Evolutionary conservation across 352 stramenopile species (phyloP).

Genomic region (Globisporangium acanthophoron): DNA sequence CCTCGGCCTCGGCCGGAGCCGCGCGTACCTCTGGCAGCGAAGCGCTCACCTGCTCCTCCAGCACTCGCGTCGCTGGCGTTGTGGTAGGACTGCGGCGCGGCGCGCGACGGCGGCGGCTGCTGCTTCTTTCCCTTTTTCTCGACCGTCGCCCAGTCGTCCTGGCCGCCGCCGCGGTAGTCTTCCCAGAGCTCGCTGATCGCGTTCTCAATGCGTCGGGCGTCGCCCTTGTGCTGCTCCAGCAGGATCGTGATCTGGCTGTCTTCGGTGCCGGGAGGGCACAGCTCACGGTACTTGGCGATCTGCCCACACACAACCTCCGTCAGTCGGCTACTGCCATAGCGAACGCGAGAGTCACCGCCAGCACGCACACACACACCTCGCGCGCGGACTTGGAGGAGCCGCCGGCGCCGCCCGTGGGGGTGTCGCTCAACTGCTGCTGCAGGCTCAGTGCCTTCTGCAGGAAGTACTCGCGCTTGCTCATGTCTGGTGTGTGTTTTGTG

Average conservation of each 20-base stretch:
- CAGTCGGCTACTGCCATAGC: too few relatives aligned
- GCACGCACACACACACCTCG: slow-evolving; percentile 35
- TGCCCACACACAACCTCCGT: slow-evolving; percentile 10
- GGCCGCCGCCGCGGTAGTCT: slow-evolving; percentile 52
- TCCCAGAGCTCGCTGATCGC: slow-evolving; percentile 84
- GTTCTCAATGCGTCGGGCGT: slow-evolving; percentile 63
- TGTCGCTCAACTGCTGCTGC: slow-evolving; percentile 66
- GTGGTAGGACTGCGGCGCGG: slow-evolving; percentile 25
- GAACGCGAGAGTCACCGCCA: background rate
- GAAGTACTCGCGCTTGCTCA: slow-evolving; percentile 83
- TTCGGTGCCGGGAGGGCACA: slow-evolving; percentile 75
- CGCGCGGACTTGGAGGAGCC: slow-evolving; percentile 33
- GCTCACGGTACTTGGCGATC: slow-evolving; percentile 72
- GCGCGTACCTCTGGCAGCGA: slow-evolving; percentile 26
- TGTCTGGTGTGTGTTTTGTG: slow-evolving; percentile 34
- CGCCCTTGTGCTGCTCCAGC: slow-evolving; percentile 67
- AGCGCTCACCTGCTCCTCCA: slow-evolving; percentile 18
- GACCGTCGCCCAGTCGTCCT: slow-evolving; percentile 74
- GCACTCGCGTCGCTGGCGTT: slow-evolving; percentile 16
- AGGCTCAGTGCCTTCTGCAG: slow-evolving; percentile 79
- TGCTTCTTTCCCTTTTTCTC: slow-evolving; percentile 75
- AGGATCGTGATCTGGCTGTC: slow-evolving; percentile 67
- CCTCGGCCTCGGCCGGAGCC: slow-evolving; percentile 48
- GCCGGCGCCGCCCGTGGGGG: slow-evolving; percentile 22
- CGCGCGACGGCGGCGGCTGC: slow-evolving; percentile 4